Evolutionary conservation across 2,329 filamentous ascomycete species (phyloP), one percentile per base, ranked within the genome.

Genomic region (Cercospora sp.): DNA sequence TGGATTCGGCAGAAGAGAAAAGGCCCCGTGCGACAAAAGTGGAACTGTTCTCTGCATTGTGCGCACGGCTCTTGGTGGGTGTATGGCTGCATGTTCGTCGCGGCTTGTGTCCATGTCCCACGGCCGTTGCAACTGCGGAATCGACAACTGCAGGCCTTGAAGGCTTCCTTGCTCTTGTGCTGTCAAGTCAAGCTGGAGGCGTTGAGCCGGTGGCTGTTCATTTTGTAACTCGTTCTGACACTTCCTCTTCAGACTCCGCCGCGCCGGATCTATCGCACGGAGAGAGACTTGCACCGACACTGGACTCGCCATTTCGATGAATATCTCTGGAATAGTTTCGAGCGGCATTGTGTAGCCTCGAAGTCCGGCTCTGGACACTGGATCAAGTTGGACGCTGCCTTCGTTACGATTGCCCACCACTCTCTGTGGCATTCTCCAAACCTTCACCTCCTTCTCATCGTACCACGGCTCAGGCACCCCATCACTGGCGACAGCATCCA

Each of bases 221-320:
- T 20, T n/a, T 2, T 48, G 12, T 3, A 61, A 30, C 6, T 26
- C 20, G 20, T 42, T 42, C 33, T 61, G 33, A 13, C 33, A 26
- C n/a, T 61, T 61, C 10, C 59, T 61, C 36, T 61, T 61, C 33
- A 42, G 59, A 61, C 36, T 48, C 20, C 23, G 59, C 8, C n/a
- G 20, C 23, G 59, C 12, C 26, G n/a, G 5, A 2, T 26, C 2
- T 9, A 16, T 36, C 6, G 33, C 20, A 18, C n/a, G 10, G 16
- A n/a, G 23, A 42, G 20, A 26, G 16, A 5, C 9, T 5, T 6
- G 45, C 5, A 13, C 18, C 23, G 18, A 20, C 20, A 18, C 20
- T 30, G 59, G 59, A 30, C 36, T 30, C 42, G 33, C 33, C 23
- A 36, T 61, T 2, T 13, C 20, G 60, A 63, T 9, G 3, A 48